A percentile compares a stretch with the other conserved stretches of the same genome.
phyloP scores from a whole-genome alignment of 257 asterid species.

The Rhazya stricta region DNA sequence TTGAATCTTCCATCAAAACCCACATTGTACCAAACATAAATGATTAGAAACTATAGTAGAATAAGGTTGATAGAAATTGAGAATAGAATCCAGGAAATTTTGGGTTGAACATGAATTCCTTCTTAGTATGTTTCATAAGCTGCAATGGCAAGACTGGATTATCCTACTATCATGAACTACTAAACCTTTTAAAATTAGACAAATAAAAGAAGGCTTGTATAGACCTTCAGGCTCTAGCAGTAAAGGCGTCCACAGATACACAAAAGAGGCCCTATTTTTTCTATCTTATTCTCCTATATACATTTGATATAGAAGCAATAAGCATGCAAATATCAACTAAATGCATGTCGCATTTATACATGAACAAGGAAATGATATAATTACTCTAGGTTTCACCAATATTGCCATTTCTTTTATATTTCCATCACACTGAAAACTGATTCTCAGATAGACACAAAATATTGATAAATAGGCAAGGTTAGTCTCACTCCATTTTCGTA shows the following conservation, averaged over 20 bases:
- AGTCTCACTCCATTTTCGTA: background rate
- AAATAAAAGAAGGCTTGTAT: background rate
- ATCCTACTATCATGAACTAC: background rate
- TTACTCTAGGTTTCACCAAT: background rate
- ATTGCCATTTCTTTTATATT: too few species aligned
- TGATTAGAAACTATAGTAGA: too few species aligned
- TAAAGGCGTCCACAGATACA: background rate
- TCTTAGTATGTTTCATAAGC: background rate
- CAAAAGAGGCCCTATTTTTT: background rate
- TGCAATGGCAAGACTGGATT: background rate
- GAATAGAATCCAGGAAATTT: too few species aligned
- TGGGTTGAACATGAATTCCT: background rate
- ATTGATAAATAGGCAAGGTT: background rate
- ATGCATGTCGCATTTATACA: background rate
- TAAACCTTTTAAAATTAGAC: background rate
- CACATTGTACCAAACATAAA: too few species aligned
- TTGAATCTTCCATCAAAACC: too few species aligned
- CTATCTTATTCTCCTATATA: background rate
- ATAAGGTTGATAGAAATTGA: too few species aligned
- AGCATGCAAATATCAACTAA: background rate
- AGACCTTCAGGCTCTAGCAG: conserved; percentile 1
- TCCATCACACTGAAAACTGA: background rate
- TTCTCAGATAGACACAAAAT: background rate
- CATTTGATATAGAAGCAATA: background rate
- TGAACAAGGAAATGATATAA: background rate